Evolutionary conservation across 2,329 filamentous ascomycete genomes (phyloP), one percentile per base, ranked within the genome.

Genomic region (Hypoxylon rubiginosum): DNA sequence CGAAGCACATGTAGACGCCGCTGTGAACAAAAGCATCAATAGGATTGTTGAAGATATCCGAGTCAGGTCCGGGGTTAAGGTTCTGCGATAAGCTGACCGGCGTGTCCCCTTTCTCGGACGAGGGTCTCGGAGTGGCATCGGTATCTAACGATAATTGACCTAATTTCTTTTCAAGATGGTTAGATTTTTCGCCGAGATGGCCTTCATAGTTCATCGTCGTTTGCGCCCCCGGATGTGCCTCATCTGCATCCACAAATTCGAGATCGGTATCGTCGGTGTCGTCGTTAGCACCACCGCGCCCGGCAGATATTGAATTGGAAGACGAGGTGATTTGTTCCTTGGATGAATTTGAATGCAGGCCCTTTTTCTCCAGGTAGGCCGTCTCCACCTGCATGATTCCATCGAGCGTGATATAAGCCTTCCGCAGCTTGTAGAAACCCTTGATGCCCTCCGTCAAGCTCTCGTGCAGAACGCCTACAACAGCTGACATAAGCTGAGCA

Each of bases 371-470:
- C n/a, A 84, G 58, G 67, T 81, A 83, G 66, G 85, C 88, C 24
- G 86, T 86, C 79, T 97, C 94, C 34, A 90, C 87, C 65, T 91
- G 86, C 75, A 94, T 85, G 59, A 99, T 92, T 9, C 85, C 85
- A 73, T 97, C 92, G 3, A 99, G 83, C 0, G 93, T 91, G 41
- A 93, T 82, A 74, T 92, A 98, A 0, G 95, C 95, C 77, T 97
- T 97, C 67, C 95, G 86, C 72, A 98, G 80, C 79, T 96, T 97
- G 76, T 97, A 97, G 75, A 98, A 98, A 5, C 93, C 93, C 79
- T 91, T 93, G 78, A 98, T 88, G 15, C 90, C 93, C 78, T 98
- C 96, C 0, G 94, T 95, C 73, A 98, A 81, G 76, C 92, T 97
- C 82, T 98, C 96, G 71, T 97, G 97, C 72, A 98, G 82, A 15